These are phyloP conservation scores for Coemansia sp. DNA, from an alignment of 192 early-diverging fungal genomes.

Conservation along the genomic window DNA sequence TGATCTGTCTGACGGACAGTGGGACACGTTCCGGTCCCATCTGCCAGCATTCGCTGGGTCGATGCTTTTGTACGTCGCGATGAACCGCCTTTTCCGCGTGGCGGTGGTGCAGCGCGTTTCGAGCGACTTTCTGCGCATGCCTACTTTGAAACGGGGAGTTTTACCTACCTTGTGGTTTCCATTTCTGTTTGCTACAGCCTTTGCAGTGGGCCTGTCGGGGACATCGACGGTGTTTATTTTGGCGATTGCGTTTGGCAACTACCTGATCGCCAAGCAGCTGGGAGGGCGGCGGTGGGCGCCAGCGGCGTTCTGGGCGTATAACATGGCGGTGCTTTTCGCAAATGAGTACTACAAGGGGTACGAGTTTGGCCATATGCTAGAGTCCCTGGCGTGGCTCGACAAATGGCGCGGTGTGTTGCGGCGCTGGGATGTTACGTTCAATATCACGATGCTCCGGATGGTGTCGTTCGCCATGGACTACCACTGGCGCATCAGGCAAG, in stretches of 20 bases:
- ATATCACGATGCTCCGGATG: constrained; percentile 87
- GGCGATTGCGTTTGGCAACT: constrained; percentile 67
- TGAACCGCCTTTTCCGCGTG: constrained; percentile 26
- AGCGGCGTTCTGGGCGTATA: constrained; percentile 79
- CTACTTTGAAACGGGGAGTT: constrained; percentile 1
- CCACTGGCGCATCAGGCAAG: constrained; percentile 74
- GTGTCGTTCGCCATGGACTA: constrained; percentile 95
- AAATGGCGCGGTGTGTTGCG: constrained; percentile 66
- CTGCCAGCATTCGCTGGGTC: constrained; percentile 50
- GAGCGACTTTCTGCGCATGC: neutral
- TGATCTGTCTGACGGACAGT: constrained; percentile 57
- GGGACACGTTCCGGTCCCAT: constrained; percentile 55
- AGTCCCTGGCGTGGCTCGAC: constrained; percentile 71
- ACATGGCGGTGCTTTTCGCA: constrained; percentile 75
- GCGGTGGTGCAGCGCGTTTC: constrained; percentile 1
- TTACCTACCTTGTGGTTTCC: constrained; percentile 61
- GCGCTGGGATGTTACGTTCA: constrained; percentile 91
- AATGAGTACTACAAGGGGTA: constrained; percentile 82
- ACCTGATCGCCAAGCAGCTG: constrained; percentile 59
- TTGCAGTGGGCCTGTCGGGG: constrained; percentile 72
- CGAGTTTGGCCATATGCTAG: constrained; percentile 59
- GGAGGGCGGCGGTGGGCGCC: constrained; percentile 63
- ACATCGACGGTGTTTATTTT: constrained; percentile 79
- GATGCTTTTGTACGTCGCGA: constrained; percentile 34
- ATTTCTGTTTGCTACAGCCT: constrained; percentile 62